phyloP scores from a whole-genome alignment of 768 basidiomycete species.

The Trametopsis cervina region DNA sequence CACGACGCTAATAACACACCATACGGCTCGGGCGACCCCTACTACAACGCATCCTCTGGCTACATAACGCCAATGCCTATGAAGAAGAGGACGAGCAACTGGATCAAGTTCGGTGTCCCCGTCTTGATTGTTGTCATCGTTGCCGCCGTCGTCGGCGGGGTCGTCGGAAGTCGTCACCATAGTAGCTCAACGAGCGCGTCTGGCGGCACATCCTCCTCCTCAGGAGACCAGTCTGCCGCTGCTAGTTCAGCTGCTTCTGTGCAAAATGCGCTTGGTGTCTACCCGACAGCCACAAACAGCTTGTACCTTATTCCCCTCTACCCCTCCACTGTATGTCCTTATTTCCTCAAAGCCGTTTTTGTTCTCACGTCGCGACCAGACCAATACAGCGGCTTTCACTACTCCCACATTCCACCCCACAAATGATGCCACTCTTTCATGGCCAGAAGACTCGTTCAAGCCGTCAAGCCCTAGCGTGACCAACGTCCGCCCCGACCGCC shows the following conservation, averaged over 20 bases:
- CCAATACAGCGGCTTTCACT: constrained; percentile 65
- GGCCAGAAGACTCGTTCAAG: constrained; percentile 77
- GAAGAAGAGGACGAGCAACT: constrained; percentile 56
- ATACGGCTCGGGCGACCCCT: constrained; percentile 59
- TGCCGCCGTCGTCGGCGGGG: constrained; percentile 70
- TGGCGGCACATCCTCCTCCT: constrained; percentile 16
- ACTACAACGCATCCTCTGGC: constrained; percentile 65
- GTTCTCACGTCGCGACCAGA: constrained; percentile 35
- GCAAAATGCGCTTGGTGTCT: constrained; percentile 56
- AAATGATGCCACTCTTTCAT: constrained; percentile 44
- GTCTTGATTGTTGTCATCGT: constrained; percentile 54
- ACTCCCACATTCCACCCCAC: constrained; percentile 64
- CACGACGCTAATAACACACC: constrained; percentile 34
- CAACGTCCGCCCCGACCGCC: constrained; percentile 67
- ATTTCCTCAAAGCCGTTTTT: not conserved
- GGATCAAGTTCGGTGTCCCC: constrained; percentile 73
- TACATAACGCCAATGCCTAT: constrained; percentile 47
- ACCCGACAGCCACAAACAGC: constrained; percentile 73
- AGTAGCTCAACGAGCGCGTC: constrained; percentile 28
- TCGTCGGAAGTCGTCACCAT: constrained; percentile 60
- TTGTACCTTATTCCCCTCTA: constrained; percentile 80
- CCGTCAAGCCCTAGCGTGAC: constrained; percentile 59
- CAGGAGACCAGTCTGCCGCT: constrained; percentile 30
- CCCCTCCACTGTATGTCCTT: constrained; percentile 71
- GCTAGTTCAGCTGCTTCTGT: constrained; percentile 51